Percentiles rank a stretch among this genome's conserved stretches.
Conservation (phyloP, 1,284 basidiomycete genomes). For the Albatrellus sp. region DNA sequence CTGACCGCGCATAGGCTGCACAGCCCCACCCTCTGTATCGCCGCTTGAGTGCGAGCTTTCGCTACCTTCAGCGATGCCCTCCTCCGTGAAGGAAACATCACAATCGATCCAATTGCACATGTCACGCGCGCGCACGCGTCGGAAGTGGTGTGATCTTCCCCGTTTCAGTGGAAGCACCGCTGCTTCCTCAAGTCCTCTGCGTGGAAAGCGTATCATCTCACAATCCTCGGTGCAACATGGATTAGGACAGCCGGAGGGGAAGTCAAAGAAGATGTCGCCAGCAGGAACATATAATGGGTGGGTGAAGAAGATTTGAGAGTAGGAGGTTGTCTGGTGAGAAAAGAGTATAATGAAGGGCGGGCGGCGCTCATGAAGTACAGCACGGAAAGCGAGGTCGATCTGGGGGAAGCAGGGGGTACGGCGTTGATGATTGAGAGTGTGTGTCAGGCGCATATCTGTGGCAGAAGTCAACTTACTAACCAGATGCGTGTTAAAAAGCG, state of each 20-base stretch:
- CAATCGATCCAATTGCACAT: conserved; percentile 78
- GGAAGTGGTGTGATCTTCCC: conserved; percentile 30
- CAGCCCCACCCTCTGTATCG: conserved; percentile 11
- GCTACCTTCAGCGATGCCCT: conserved; percentile 16
- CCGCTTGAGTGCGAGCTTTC: conserved; percentile 14
- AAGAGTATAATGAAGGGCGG: conserved; percentile 65
- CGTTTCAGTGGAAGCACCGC: conserved; percentile 47
- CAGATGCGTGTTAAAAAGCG: not conserved
- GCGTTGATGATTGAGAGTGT: conserved; percentile 48
- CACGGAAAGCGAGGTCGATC: conserved; percentile 61
- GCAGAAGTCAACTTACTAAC: not conserved
- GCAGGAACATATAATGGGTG: conserved; percentile 56
- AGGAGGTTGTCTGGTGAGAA: conserved; percentile 65
- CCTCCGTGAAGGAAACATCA: conserved; percentile 41
- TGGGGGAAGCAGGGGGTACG: conserved; percentile 66
- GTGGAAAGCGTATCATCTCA: conserved; percentile 66
- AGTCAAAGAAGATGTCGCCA: conserved; percentile 58
- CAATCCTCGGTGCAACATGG: conserved; percentile 67
- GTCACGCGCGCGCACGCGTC: conserved; percentile 24
- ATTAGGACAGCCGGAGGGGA: conserved; percentile 64
- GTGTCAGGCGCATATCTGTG: conserved; percentile 52
- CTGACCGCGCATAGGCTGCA: conserved; percentile 23
- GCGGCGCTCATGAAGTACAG: conserved; percentile 57
- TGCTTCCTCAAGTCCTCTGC: conserved; percentile 45
- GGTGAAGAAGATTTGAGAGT: conserved; percentile 68